phyloP scores from a whole-genome alignment of 2,329 filamentous ascomycete genomes.

The Penicillium oxalicum region DNA sequence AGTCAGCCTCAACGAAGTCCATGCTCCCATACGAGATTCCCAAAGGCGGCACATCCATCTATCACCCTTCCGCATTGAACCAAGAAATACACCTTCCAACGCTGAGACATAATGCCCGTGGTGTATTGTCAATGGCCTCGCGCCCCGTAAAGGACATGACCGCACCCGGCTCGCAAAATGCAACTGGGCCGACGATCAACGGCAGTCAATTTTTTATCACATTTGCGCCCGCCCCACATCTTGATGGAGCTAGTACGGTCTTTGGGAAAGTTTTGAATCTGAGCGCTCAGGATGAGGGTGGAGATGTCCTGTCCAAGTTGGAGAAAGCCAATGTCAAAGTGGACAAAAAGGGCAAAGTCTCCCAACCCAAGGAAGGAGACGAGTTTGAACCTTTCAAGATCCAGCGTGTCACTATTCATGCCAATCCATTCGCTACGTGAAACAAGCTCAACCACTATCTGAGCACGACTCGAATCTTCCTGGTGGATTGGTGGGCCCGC shows the following conservation, averaged over 20 bases:
- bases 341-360: slow-evolving; percentile 57
- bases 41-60: slow-evolving; percentile 54
- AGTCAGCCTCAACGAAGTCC: slow-evolving; percentile 34
- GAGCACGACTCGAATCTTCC: neutral
- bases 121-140: slow-evolving; percentile 56
- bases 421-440: slow-evolving; percentile 59
- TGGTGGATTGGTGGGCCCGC: neutral
- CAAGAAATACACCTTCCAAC: slow-evolving; percentile 57
- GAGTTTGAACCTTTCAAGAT: slow-evolving; percentile 50
- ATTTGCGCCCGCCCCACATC: slow-evolving; percentile 55
- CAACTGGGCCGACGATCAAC: slow-evolving; percentile 41
- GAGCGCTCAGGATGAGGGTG: slow-evolving; percentile 40
- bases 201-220: slow-evolving; percentile 61
- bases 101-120: slow-evolving; percentile 52
- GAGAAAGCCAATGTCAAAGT: slow-evolving; percentile 56
- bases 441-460: too few relatives aligned
- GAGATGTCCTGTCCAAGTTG: slow-evolving; percentile 43
- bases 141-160: slow-evolving; percentile 42
- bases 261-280: slow-evolving; percentile 55
- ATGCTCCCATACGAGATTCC: slow-evolving; percentile 45
- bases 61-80: slow-evolving; percentile 48
- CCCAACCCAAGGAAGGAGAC: slow-evolving; percentile 38
- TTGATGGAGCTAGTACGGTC: slow-evolving; percentile 62
- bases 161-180: slow-evolving; percentile 43
- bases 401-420: slow-evolving; percentile 55